Conservation (phyloP, 768 basidiomycete genomes). For the Sporobolomyces pararoseus region DNA sequence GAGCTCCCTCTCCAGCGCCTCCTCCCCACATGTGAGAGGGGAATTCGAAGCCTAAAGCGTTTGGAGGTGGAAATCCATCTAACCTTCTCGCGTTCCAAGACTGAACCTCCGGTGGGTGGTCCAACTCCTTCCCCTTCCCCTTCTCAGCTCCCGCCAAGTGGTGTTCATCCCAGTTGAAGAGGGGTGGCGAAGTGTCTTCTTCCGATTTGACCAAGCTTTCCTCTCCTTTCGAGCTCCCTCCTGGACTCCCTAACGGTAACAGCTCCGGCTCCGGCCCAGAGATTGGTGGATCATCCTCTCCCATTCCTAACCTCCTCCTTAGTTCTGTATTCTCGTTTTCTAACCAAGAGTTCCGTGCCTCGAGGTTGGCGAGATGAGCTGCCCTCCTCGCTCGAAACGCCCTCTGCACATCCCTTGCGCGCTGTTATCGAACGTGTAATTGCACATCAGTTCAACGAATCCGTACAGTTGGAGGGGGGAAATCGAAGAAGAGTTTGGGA, state of each 20-base stretch:
- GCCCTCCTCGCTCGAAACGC: conserved; percentile 84
- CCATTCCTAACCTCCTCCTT: conserved; percentile 68
- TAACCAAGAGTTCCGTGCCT: conserved; percentile 72
- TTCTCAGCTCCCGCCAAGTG: background rate
- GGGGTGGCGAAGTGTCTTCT: background rate
- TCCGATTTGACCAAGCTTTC: conserved; percentile 3
- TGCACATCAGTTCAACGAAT: too few species aligned
- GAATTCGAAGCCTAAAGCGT: conserved; percentile 5
- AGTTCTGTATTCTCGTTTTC: conserved; percentile 77
- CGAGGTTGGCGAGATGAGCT: conserved; percentile 77
- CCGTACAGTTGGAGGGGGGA: too few species aligned
- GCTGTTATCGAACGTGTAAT: too few species aligned
- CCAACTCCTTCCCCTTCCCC: background rate
- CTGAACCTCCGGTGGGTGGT: background rate
- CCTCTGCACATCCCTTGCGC: conserved; percentile 76
- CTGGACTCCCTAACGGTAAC: background rate
- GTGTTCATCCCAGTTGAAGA: conserved; percentile 5
- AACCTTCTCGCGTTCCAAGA: conserved; percentile 14
- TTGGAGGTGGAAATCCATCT: background rate
- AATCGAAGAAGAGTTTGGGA: background rate
- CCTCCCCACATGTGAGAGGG: background rate
- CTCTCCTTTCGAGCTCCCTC: conserved; percentile 10
- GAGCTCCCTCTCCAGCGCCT: background rate
- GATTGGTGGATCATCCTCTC: conserved; percentile 66
- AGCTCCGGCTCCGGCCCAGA: conserved; percentile 48